phyloP scores from a whole-genome alignment of 202 grass and related monocot species.

The Schoenoplectus tabernaemontani region DNA sequence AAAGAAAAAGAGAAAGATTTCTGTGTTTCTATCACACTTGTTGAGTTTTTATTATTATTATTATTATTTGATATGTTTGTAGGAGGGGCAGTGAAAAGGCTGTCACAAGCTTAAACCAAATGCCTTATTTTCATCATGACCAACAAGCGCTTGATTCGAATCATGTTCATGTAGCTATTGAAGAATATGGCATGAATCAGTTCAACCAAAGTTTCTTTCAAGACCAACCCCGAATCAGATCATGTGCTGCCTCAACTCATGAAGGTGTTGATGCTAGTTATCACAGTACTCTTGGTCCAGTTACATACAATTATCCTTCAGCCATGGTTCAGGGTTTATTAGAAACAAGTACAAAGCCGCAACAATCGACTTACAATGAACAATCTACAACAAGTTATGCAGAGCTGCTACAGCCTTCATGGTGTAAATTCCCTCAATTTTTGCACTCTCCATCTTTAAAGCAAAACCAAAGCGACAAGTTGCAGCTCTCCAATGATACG shows the following conservation, averaged over 20 bases:
- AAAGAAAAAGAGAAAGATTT: too few species aligned
- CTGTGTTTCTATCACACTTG: background rate
- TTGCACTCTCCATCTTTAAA: constrained; percentile 24
- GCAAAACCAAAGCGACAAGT: constrained; percentile 24
- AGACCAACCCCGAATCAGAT: constrained; percentile 1
- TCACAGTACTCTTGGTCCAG: background rate
- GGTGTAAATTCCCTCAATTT: constrained; percentile 33
- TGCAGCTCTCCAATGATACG: constrained; percentile 26
- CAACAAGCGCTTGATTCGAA: constrained; percentile 11
- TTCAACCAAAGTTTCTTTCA: constrained; percentile 35
- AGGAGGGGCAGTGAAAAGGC: constrained; percentile 24
- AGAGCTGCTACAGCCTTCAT: constrained; percentile 23
- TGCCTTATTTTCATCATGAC: constrained; percentile 19
- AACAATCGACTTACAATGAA: constrained; percentile 18
- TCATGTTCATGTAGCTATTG: constrained; percentile 8
- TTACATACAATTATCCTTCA: constrained; percentile 24
- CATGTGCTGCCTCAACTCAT: background rate
- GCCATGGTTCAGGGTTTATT: constrained; percentile 15
- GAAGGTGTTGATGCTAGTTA: constrained; percentile 17
- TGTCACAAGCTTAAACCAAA: constrained; percentile 14
- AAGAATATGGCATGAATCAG: constrained; percentile 6
- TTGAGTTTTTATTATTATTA: background rate
- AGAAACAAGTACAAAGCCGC: constrained; percentile 15
- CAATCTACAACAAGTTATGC: background rate
- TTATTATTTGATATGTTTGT: background rate